Conservation (phyloP, 768 basidiomycete species). For the Tephrocybe sp. region DNA sequence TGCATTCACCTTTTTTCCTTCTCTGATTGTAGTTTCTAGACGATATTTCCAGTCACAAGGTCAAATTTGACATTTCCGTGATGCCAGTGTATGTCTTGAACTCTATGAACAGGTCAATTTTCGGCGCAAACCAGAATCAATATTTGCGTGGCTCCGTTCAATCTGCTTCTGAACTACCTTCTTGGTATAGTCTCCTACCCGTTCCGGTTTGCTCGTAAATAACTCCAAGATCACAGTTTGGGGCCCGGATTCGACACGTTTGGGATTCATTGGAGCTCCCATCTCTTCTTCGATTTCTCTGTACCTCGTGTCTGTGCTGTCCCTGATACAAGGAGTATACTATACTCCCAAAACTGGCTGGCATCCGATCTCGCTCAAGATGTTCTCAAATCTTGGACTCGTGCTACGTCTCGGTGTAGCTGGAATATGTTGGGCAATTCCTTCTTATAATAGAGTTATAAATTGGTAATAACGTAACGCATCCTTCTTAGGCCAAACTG, state of each 20-base stretch:
- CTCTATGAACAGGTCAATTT: conserved; percentile 7
- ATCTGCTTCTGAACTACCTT: conserved; percentile 75
- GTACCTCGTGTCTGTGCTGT: conserved; percentile 68
- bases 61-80: conserved; percentile 18
- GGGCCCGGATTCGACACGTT: conserved; percentile 70
- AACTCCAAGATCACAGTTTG: conserved; percentile 50
- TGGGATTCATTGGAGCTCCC: conserved; percentile 92
- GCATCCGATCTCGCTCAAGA: conserved; percentile 64
- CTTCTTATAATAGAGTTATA: no score
- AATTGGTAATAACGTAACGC: no score
- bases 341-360: conserved; percentile 62
- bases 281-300: conserved; percentile 85
- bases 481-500: conserved; percentile 67
- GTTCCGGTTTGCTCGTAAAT: background rate
- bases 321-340: conserved; percentile 61
- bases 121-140: conserved; percentile 10
- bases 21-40: conserved; percentile 20
- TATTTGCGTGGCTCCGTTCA: conserved; percentile 71
- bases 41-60: conserved; percentile 85
- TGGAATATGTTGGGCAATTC: conserved; percentile 64
- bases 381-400: conserved; percentile 65
- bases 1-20: background rate
- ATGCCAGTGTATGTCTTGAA: background rate
- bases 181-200: conserved; percentile 47
- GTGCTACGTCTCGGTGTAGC: conserved; percentile 74